Conservation (phyloP, 2,329 filamentous ascomycete species). For the Teratosphaeria epicoccoides region DNA sequence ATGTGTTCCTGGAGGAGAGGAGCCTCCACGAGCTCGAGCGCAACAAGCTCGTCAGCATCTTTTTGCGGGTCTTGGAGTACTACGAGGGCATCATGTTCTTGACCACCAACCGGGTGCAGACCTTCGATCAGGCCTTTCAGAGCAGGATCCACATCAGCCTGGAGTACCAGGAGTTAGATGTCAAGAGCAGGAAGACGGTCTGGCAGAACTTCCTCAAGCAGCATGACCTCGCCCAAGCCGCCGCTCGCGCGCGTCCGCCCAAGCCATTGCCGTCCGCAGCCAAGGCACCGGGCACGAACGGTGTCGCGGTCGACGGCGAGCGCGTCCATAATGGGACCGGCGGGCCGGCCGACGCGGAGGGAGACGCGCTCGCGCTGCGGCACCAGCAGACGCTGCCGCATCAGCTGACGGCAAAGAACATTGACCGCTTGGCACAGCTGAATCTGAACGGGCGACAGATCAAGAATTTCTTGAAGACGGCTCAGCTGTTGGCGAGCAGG, state of each 20-base stretch:
- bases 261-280: constrained; percentile 13
- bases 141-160: constrained; percentile 34
- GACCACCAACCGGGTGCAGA: constrained; percentile 29
- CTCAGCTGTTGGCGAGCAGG: constrained; percentile 24
- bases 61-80: constrained; percentile 28
- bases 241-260: constrained; percentile 10
- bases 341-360: not conserved
- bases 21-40: constrained; percentile 31
- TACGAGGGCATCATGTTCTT: constrained; percentile 36
- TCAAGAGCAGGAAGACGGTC: constrained; percentile 30
- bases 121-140: constrained; percentile 37
- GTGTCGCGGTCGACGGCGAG: not conserved
- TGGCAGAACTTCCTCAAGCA: constrained; percentile 31
- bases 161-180: constrained; percentile 32
- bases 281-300: constrained; percentile 4
- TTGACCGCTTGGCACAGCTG: constrained; percentile 22
- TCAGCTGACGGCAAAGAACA: constrained; percentile 21
- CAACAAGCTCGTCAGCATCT: constrained; percentile 44
- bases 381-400: constrained; percentile 18
- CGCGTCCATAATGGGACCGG: not conserved
- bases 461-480: constrained; percentile 34
- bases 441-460: constrained; percentile 33
- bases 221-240: constrained; percentile 17
- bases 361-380: constrained; percentile 6
- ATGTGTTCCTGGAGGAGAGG: constrained; percentile 34